Evolutionary conservation across 2,329 filamentous ascomycete genomes (phyloP).

Genomic region (Eutypella sp.): DNA sequence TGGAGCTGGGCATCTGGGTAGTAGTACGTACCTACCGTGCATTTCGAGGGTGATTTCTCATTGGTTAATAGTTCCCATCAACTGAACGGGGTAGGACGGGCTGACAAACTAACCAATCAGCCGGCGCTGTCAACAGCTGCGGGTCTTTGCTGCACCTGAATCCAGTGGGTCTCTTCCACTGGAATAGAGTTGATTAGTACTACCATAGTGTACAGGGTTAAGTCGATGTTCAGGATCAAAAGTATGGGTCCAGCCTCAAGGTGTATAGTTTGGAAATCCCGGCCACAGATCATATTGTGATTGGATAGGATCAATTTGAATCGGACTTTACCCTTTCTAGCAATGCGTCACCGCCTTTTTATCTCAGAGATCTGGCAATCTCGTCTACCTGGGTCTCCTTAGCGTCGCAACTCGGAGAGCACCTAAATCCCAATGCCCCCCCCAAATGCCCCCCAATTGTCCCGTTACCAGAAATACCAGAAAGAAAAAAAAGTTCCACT

Average conservation of each 20-base stretch:
- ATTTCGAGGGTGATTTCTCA: too few relatives aligned
- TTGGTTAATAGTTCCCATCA: too few relatives aligned
- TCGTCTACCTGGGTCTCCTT: too few relatives aligned
- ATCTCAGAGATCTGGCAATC: slow-evolving; percentile 4
- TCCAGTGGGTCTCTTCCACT: neutral
- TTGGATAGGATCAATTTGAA: slow-evolving; percentile 15
- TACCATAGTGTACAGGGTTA: neutral
- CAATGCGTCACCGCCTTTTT: slow-evolving; percentile 25
- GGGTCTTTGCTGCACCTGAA: too few relatives aligned
- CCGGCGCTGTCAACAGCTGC: too few relatives aligned
- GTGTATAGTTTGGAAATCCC: neutral
- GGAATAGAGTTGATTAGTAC: neutral
- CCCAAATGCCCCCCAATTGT: too few relatives aligned
- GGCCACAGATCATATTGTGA: slow-evolving; percentile 10
- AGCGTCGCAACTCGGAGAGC: too few relatives aligned
- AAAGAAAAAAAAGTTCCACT: too few relatives aligned
- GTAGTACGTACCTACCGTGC: too few relatives aligned
- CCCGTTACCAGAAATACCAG: slow-evolving; percentile 1
- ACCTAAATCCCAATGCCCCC: neutral
- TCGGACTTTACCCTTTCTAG: slow-evolving; percentile 11
- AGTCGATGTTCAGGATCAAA: neutral
- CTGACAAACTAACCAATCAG: too few relatives aligned
- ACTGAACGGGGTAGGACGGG: too few relatives aligned
- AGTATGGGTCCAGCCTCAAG: neutral
- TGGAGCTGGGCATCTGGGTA: too few relatives aligned